phyloP scores from a whole-genome alignment of 352 stramenopile genomes.

The Globisporangium spinosum region DNA sequence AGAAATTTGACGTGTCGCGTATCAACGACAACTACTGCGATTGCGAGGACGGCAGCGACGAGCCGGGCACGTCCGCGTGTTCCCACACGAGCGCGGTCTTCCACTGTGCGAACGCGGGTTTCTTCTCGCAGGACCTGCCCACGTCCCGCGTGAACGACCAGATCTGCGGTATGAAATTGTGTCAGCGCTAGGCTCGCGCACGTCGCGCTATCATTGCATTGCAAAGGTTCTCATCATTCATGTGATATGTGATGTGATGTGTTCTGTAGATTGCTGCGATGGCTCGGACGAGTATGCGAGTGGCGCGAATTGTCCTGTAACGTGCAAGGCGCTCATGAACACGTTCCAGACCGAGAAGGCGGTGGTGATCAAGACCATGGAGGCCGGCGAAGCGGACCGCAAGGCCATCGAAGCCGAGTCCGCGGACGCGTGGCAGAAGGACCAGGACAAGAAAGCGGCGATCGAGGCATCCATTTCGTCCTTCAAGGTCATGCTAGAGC shows the following conservation, averaged over 20 bases:
- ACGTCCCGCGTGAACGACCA: conserved; percentile 74
- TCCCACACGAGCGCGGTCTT: conserved; percentile 54
- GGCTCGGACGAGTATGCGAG: conserved; percentile 77
- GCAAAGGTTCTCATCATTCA: background rate
- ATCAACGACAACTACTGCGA: conserved; percentile 96
- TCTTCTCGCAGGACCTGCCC: conserved; percentile 54
- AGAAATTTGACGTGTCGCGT: conserved; percentile 42
- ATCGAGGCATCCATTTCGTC: conserved; percentile 27
- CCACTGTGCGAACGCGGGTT: conserved; percentile 73
- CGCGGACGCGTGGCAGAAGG: conserved; percentile 32
- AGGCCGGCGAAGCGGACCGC: conserved; percentile 56
- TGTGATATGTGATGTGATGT: too few species aligned
- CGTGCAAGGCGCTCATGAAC: conserved; percentile 36
- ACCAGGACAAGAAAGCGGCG: conserved; percentile 28
- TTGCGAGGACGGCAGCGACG: conserved; percentile 88
- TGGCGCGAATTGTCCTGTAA: conserved; percentile 41
- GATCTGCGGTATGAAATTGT: conserved; percentile 47
- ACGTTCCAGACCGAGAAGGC: conserved; percentile 45
- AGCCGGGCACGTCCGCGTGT: conserved; percentile 86
- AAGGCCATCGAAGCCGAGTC: conserved; percentile 29
- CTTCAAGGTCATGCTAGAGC: conserved; percentile 36
- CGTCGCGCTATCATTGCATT: background rate
- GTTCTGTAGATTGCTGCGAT: conserved; percentile 71
- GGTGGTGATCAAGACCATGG: conserved; percentile 65
- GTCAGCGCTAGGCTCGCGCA: background rate